Conservation (phyloP, 768 basidiomycete species). For the Favolaschia claudopus region DNA sequence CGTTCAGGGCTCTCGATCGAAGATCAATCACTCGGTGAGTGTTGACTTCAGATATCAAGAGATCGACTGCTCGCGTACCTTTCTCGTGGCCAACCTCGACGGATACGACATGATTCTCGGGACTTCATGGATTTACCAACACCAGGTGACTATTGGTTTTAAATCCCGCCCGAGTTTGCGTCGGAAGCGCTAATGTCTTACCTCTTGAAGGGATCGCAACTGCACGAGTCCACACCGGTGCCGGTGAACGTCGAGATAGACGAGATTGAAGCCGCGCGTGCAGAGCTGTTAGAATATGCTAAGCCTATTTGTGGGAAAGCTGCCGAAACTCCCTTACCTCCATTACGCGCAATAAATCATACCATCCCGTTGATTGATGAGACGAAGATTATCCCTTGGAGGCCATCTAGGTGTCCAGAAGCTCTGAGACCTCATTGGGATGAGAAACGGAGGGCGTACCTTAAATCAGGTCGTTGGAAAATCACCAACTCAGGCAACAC, state of each 20-base stretch:
- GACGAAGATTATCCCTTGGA: slow-evolving; percentile 29
- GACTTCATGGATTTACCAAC: slow-evolving; percentile 35
- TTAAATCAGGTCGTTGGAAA: slow-evolving; percentile 1
- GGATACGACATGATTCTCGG: slow-evolving; percentile 39
- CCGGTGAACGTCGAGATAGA: neutral
- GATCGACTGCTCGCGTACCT: slow-evolving; percentile 18
- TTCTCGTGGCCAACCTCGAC: slow-evolving; percentile 38
- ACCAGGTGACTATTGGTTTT: slow-evolving; percentile 27
- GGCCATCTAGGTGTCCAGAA: slow-evolving; percentile 33
- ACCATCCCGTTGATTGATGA: slow-evolving; percentile 35
- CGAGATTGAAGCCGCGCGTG: neutral
- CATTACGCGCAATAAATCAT: slow-evolving; percentile 35
- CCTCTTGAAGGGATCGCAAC: slow-evolving; percentile 21
- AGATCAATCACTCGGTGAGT: slow-evolving; percentile 29
- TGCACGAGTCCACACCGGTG: neutral
- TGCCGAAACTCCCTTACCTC: slow-evolving; percentile 32
- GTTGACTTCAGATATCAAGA: slow-evolving; percentile 22
- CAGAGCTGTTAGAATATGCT: slow-evolving; percentile 15
- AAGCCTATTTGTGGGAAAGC: slow-evolving; percentile 29
- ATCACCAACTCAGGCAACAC: neutral
- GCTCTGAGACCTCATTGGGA: slow-evolving; percentile 10
- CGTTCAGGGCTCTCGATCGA: slow-evolving; percentile 36
- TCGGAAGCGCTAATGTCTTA: slow-evolving; percentile 22
- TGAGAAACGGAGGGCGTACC: slow-evolving; percentile 2
- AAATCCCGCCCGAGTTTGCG: slow-evolving; percentile 23